A percentile compares a stretch with the other conserved stretches of the same genome.
Conservation (phyloP, 2,329 filamentous ascomycete species). For the Thermothelomyces thermophilus region DNA sequence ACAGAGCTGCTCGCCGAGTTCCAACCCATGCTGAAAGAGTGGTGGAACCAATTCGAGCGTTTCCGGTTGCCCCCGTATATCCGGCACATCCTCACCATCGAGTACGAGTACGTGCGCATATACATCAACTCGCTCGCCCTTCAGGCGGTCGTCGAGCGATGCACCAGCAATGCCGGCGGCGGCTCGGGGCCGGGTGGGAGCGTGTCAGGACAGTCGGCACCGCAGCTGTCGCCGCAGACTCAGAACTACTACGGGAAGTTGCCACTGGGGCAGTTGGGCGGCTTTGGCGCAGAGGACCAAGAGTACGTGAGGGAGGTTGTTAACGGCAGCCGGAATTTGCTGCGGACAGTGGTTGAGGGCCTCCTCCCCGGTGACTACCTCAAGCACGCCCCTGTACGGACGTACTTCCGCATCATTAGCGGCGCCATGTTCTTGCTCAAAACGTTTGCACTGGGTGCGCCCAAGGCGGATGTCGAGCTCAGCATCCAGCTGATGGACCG, state of each 20-base stretch:
- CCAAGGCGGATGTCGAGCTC: slow-evolving; percentile 68
- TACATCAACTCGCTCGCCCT: slow-evolving; percentile 92
- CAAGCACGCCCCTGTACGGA: slow-evolving; percentile 75
- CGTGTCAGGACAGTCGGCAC: slow-evolving; percentile 25
- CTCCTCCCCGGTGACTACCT: slow-evolving; percentile 68
- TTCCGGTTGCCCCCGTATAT: slow-evolving; percentile 61
- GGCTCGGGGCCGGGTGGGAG: slow-evolving; percentile 34
- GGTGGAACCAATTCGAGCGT: slow-evolving; percentile 77
- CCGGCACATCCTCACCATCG: slow-evolving; percentile 76
- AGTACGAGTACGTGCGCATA: slow-evolving; percentile 91
- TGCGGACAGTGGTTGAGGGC: slow-evolving; percentile 69
- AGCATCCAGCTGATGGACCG: slow-evolving; percentile 69
- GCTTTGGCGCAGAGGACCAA: slow-evolving; percentile 60
- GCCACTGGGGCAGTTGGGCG: slow-evolving; percentile 56
- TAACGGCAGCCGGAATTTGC: slow-evolving; percentile 68
- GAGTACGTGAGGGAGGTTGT: slow-evolving; percentile 72
- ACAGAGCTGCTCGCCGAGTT: slow-evolving; percentile 74
- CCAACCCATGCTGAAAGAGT: slow-evolving; percentile 68
- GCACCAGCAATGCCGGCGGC: slow-evolving; percentile 62
- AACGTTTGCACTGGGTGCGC: slow-evolving; percentile 75
- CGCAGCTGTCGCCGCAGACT: slow-evolving; percentile 54
- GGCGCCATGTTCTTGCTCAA: slow-evolving; percentile 80
- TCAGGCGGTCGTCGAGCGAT: slow-evolving; percentile 90
- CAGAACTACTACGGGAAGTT: slow-evolving; percentile 60
- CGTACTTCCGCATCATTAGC: slow-evolving; percentile 80